These are phyloP conservation scores for Maudiozyma barnettii DNA, from an alignment of 805 yeast species.

Conservation along the genomic window DNA sequence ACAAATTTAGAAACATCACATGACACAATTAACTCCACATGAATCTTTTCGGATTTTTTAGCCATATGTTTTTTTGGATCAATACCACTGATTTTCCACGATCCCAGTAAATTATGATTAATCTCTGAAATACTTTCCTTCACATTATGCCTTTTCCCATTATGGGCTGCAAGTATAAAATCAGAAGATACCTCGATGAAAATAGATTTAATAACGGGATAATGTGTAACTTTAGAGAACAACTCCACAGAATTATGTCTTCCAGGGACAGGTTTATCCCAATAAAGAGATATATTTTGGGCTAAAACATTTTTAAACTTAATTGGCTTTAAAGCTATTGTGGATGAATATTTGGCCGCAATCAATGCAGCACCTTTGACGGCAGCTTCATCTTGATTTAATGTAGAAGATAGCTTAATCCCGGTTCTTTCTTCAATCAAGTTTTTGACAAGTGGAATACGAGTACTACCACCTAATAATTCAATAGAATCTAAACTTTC, in stretches of 20 bases:
- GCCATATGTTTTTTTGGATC: slow-evolving; percentile 9
- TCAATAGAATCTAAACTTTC: slow-evolving; percentile 82
- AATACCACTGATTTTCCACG: slow-evolving; percentile 82
- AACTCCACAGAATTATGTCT: slow-evolving; percentile 76
- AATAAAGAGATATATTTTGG: slow-evolving; percentile 20
- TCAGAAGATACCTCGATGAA: slow-evolving; percentile 85
- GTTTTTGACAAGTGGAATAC: slow-evolving; percentile 88
- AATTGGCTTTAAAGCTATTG: slow-evolving; percentile 46
- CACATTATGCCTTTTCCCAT: not conserved
- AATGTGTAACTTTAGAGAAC: slow-evolving; percentile 83
- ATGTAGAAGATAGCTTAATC: slow-evolving; percentile 79
- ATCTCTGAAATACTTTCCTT: not conserved
- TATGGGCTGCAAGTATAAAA: slow-evolving; percentile 44
- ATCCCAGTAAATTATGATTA: slow-evolving; percentile 39
- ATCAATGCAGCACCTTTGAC: slow-evolving; percentile 98
- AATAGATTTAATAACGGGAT: slow-evolving; percentile 90
- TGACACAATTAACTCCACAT: slow-evolving; percentile 51
- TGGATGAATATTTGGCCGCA: slow-evolving; percentile 48
- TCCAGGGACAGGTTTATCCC: slow-evolving; percentile 91
- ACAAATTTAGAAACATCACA: slow-evolving; percentile 93
- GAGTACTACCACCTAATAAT: slow-evolving; percentile 94
- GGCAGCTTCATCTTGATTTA: slow-evolving; percentile 97
- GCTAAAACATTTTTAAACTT: slow-evolving; percentile 5
- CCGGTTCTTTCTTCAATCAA: slow-evolving; percentile 70
- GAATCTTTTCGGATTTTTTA: not conserved